Evolutionary conservation across 2,329 filamentous ascomycete species (phyloP).

Genomic region (Cladosporium oxysporum): DNA sequence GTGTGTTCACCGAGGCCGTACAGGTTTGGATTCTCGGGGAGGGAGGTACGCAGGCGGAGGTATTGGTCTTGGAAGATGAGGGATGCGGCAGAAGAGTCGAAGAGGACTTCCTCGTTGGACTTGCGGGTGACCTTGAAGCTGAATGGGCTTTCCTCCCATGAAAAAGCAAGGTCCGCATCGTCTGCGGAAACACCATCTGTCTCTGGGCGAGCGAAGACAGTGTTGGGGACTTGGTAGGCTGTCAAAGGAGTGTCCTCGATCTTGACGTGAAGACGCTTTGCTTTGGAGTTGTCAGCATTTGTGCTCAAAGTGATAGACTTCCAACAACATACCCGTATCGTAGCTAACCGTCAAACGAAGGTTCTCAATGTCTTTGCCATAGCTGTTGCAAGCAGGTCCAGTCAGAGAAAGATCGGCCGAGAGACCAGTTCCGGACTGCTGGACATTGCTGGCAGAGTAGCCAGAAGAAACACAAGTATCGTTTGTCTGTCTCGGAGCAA

Average conservation of each 20-base stretch:
- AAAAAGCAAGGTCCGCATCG: conserved; percentile 53
- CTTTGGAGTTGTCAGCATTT: conserved; percentile 16
- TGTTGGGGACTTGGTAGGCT: conserved; percentile 21
- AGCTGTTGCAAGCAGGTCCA: conserved; percentile 25
- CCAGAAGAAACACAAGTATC: conserved; percentile 21
- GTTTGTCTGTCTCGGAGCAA: conserved; percentile 13
- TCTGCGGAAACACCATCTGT: conserved; percentile 34
- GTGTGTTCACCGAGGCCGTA: conserved; percentile 81
- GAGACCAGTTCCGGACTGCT: conserved; percentile 20
- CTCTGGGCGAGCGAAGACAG: conserved; percentile 17
- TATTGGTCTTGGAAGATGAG: conserved; percentile 80
- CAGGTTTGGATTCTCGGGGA: conserved; percentile 68
- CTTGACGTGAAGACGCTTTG: conserved; percentile 25
- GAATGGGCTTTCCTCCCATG: conserved; percentile 44
- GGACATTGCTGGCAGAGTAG: conserved; percentile 24
- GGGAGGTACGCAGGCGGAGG: conserved; percentile 67
- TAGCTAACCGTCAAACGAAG: conserved; percentile 59
- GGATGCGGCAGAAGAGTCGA: conserved; percentile 67
- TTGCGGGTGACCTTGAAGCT: conserved; percentile 25
- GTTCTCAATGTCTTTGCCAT: conserved; percentile 26
- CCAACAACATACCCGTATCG: conserved; percentile 53
- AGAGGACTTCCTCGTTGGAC: conserved; percentile 50
- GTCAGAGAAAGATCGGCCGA: conserved; percentile 25
- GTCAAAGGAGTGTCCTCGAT: conserved; percentile 19
- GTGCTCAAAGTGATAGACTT: background rate